Evolutionary conservation across 2,329 filamentous ascomycete genomes (phyloP).

Genomic region (Hypoxylon sp.): DNA sequence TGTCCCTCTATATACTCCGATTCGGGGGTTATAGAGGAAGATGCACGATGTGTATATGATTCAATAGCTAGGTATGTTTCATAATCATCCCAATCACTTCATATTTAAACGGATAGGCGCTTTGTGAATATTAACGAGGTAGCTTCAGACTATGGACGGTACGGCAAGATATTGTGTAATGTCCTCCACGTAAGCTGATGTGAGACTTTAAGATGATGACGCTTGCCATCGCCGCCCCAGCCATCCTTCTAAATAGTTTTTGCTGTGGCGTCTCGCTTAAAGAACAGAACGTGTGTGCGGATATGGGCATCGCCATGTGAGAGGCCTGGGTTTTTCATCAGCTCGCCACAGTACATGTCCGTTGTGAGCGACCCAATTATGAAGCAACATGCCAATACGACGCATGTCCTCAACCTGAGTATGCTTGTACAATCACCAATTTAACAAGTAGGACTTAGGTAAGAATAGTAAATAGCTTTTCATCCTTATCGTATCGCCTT

Average conservation of each 20-base stretch:
- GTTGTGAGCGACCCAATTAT: too few relatives aligned
- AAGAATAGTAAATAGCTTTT: not conserved
- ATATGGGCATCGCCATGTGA: not conserved
- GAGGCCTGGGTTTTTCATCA: not conserved
- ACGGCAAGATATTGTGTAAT: not conserved
- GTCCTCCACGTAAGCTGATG: slow-evolving; percentile 16
- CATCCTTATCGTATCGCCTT: not conserved
- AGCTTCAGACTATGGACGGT: too few relatives aligned
- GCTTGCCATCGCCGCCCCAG: slow-evolving; percentile 2
- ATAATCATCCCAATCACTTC: too few relatives aligned
- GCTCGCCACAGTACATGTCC: not conserved
- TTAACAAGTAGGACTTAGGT: not conserved
- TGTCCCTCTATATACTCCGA: too few relatives aligned
- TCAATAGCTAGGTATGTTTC: too few relatives aligned
- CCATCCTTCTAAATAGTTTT: not conserved
- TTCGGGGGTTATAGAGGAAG: too few relatives aligned
- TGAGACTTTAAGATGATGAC: slow-evolving; percentile 17
- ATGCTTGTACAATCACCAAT: too few relatives aligned
- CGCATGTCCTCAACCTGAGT: too few relatives aligned
- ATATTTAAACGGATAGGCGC: too few relatives aligned
- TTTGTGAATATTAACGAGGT: too few relatives aligned
- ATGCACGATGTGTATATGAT: too few relatives aligned
- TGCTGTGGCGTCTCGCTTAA: not conserved
- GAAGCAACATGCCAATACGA: too few relatives aligned
- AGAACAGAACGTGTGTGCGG: not conserved